Conservation (phyloP, 352 stramenopile species). For the Blastocystis sp. region DNA sequence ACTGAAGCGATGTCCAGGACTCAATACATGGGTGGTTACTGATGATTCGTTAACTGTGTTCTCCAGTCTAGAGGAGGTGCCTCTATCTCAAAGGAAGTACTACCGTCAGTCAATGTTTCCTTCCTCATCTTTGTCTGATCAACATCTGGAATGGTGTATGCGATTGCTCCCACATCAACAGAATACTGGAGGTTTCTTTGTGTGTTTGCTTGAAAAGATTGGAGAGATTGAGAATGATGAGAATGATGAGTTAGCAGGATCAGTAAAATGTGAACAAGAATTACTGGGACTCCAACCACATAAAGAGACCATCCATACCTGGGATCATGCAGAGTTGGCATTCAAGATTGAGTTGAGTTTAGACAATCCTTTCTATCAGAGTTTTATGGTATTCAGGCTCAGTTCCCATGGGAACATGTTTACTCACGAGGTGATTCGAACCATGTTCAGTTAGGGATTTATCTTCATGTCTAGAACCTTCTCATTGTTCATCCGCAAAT, state of each 20-base stretch:
- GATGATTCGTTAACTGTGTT: conserved; percentile 69
- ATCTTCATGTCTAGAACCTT: not conserved
- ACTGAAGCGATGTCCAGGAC: conserved; percentile 77
- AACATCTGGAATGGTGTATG: conserved; percentile 85
- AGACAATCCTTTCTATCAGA: not conserved
- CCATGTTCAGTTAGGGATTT: not conserved
- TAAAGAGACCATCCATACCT: not conserved
- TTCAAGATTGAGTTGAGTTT: no score
- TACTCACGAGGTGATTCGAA: not conserved
- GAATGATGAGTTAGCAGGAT: not conserved
- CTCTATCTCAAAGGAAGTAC: not conserved
- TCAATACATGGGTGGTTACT: conserved; percentile 84
- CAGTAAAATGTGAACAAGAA: conserved; percentile 1
- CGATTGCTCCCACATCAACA: conserved; percentile 92
- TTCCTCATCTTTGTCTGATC: conserved; percentile 70
- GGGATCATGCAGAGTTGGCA: not conserved
- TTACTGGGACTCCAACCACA: not conserved
- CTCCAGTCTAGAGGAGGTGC: not conserved
- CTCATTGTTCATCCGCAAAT: not conserved
- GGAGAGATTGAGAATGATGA: not conserved
- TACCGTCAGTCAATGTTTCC: not conserved
- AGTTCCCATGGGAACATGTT: not conserved
- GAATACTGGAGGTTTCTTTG: conserved; percentile 97
- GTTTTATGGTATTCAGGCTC: conserved; percentile 21
- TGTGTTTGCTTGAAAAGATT: conserved; percentile 87